These are phyloP conservation scores for Simplicillium sp. DNA, from an alignment of 2,329 filamentous ascomycete species.

Conservation along the genomic window DNA sequence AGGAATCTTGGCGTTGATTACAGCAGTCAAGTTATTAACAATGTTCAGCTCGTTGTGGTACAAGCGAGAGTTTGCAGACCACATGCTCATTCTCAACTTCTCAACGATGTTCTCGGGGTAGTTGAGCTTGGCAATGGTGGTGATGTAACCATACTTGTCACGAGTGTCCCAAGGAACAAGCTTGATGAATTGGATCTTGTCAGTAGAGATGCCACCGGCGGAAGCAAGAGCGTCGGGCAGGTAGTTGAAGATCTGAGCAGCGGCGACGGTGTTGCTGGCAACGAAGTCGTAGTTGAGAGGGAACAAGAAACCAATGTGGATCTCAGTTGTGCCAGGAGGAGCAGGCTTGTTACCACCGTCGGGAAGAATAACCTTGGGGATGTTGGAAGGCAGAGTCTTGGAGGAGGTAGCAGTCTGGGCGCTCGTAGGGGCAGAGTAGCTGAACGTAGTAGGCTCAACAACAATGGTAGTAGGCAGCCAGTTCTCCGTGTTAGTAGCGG, in stretches of 20 bases:
- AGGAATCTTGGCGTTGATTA: slow-evolving; percentile 73
- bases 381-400: slow-evolving; percentile 50
- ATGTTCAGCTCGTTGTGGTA: slow-evolving; percentile 62
- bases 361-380: slow-evolving; percentile 71
- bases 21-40: slow-evolving; percentile 62
- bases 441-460: slow-evolving; percentile 35
- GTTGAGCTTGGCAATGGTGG: slow-evolving; percentile 59
- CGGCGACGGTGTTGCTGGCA: slow-evolving; percentile 58
- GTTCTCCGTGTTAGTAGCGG: slow-evolving; percentile 31
- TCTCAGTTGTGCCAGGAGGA: slow-evolving; percentile 57
- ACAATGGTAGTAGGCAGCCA: slow-evolving; percentile 54
- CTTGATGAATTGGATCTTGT: slow-evolving; percentile 56
- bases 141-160: slow-evolving; percentile 62
- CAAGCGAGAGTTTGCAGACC: slow-evolving; percentile 60
- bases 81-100: slow-evolving; percentile 58
- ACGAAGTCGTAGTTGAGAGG: slow-evolving; percentile 81
- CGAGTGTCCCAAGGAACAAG: slow-evolving; percentile 71
- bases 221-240: slow-evolving; percentile 63
- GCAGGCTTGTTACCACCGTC: slow-evolving; percentile 40
- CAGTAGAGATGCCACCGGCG: slow-evolving; percentile 44
- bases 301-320: slow-evolving; percentile 79
- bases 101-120: slow-evolving; percentile 65
- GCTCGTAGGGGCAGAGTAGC: slow-evolving; percentile 18
- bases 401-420: slow-evolving; percentile 30
- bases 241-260: slow-evolving; percentile 75